A percentile compares a stretch with the other conserved stretches of the same genome.
These are phyloP conservation scores for Hyaloperonospora brassicae DNA, from an alignment of 352 stramenopile genomes.

Conservation along the genomic window DNA sequence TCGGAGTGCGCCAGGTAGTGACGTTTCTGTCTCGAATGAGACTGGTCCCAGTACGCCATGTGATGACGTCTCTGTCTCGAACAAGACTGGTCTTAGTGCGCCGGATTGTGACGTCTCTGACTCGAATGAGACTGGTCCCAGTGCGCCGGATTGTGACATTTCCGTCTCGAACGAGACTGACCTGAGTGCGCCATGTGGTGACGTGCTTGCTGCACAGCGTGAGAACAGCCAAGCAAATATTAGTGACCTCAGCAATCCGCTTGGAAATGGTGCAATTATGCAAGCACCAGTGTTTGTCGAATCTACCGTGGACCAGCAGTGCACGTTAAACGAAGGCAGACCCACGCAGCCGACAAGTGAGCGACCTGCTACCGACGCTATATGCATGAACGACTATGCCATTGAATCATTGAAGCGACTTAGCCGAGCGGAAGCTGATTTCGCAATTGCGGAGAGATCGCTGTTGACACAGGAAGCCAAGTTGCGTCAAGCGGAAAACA, in stretches of 20 bases:
- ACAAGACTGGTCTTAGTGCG: too few species aligned
- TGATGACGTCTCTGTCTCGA: neutral
- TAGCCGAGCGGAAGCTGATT: constrained; percentile 20
- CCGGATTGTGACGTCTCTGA: too few species aligned
- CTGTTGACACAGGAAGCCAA: constrained; percentile 25
- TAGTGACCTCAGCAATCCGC: neutral
- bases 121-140: too few species aligned
- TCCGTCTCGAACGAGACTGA: too few species aligned
- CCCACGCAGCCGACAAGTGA: neutral
- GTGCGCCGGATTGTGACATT: too few species aligned
- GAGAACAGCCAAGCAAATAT: constrained; percentile 1
- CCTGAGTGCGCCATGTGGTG: neutral
- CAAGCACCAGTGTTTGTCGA: neutral
- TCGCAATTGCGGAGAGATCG: constrained; percentile 12
- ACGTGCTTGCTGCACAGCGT: neutral
- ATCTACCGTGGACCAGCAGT: neutral
- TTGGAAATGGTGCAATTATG: neutral
- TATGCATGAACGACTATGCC: constrained; percentile 29
- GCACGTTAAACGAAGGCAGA: constrained; percentile 1
- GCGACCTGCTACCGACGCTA: constrained; percentile 15
- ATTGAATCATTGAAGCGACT: constrained; percentile 27
- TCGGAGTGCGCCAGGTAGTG: too few species aligned
- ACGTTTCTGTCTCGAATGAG: too few species aligned
- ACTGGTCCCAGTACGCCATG: too few species aligned
- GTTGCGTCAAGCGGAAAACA: constrained; percentile 18